Conservation (phyloP, 2,329 filamentous ascomycete species). For the Monosporascus sp. region DNA sequence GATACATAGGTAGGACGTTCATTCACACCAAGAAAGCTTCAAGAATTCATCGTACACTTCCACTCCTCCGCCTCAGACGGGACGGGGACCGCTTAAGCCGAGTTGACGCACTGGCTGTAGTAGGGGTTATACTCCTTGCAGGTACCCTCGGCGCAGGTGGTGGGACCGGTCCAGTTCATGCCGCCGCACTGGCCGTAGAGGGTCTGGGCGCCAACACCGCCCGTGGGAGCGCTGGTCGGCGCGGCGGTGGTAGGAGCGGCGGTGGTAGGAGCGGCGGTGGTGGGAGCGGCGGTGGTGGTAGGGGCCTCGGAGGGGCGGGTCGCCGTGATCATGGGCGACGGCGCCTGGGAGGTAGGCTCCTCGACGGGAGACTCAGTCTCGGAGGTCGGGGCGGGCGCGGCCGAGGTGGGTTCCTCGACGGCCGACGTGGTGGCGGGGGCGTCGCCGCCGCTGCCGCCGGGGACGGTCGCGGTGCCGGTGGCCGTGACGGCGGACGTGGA, state of each 20-base stretch:
- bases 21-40: too few species aligned
- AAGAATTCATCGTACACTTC: too few species aligned
- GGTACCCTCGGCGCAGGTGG: conserved; percentile 31
- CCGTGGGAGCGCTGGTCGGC: conserved; percentile 6
- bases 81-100: background rate
- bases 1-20: too few species aligned
- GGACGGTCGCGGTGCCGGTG: conserved; percentile 14
- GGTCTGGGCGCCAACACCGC: conserved; percentile 9
- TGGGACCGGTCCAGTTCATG: conserved; percentile 32
- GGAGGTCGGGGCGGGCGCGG: conserved; percentile 1
- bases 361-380: background rate
- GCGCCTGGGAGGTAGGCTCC: conserved; percentile 5
- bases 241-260: conserved; percentile 1
- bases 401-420: background rate
- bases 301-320: conserved; percentile 5
- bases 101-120: conserved; percentile 38
- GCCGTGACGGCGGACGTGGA: conserved; percentile 14
- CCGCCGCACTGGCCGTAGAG: conserved; percentile 41
- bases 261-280: background rate
- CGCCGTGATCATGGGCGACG: conserved; percentile 1
- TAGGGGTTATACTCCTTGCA: conserved; percentile 37
- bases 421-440: conserved; percentile 1
- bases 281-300: conserved; percentile 1
- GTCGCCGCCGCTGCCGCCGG: conserved; percentile 6
- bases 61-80: too few species aligned